A percentile compares a stretch with the other conserved stretches of the same genome.
These are phyloP conservation scores for Cucurbita argyrosperma DNA, from an alignment of 306 rosid species.

Conservation along the genomic window DNA sequence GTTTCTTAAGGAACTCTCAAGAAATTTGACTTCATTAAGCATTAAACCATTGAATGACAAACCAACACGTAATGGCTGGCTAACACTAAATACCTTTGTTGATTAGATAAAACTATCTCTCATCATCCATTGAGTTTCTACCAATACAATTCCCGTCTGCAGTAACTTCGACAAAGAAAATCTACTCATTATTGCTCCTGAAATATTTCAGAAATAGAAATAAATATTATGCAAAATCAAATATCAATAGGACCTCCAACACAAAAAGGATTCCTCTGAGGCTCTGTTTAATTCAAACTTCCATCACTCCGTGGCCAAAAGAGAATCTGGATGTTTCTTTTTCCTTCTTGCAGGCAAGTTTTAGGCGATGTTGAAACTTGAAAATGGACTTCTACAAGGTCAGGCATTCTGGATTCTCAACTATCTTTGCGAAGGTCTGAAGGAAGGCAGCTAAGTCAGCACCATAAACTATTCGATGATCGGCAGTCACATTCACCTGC, in stretches of 20 bases:
- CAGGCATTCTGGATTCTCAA: conserved; percentile 74
- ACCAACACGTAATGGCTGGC: too few relatives aligned
- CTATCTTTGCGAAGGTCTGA: conserved; percentile 59
- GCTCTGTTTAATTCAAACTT: conserved; percentile 3
- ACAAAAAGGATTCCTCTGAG: conserved; percentile 9
- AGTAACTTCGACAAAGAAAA: not conserved
- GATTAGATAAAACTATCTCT: too few relatives aligned
- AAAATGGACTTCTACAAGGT: conserved; percentile 35
- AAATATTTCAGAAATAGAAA: not conserved
- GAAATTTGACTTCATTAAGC: not conserved
- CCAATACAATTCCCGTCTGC: not conserved
- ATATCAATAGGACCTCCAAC: conserved; percentile 10
- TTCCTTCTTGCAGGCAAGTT: not conserved
- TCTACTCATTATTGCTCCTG: not conserved
- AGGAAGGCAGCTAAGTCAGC: conserved; percentile 90
- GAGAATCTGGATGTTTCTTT: not conserved
- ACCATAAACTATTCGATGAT: conserved; percentile 79
- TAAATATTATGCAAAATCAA: not conserved
- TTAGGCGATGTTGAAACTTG: not conserved
- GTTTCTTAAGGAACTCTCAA: not conserved
- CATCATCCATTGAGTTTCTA: not conserved
- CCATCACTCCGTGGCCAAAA: conserved; percentile 8
- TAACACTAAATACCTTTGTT: too few relatives aligned
- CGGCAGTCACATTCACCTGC: conserved; percentile 91
- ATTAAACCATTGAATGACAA: not conserved